Base-by-base conservation (phyloP, 2,329 filamentous ascomycete species). In the Gremmenia infestans region DNA sequence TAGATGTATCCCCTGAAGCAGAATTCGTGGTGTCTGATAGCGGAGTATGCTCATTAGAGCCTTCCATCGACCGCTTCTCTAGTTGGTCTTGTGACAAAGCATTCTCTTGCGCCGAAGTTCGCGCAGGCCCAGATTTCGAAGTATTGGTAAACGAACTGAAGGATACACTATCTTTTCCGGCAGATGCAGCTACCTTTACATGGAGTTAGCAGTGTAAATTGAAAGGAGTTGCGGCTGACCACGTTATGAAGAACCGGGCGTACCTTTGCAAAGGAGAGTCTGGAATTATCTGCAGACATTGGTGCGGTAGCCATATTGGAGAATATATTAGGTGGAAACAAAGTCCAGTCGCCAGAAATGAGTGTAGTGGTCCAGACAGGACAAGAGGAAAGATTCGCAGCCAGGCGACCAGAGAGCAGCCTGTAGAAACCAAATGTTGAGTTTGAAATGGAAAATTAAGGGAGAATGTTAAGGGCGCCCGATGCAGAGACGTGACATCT, bases 181-280 rank as follows among this genome's bases (percentile, higher is more conserved):
- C 70, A 56, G 78, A 77, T 53, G 79, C 78, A 63, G 77, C 78
- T 60, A 81, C 76, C 78, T 81, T 42, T 57, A 51, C 57, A 22
- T 43, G 46, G 32, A 25, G 45, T 61, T 42, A 62, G 58, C 52
- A 48, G 45, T 19, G 52, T 35, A 53, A 45, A 48, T 43, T 68
- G 49, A 25, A 42, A 45, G 48, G 53, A 15, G 43, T 35, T 25
- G 35, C 25, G 35, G 50, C 45, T 35, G 14, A 39, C 4, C 28
- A 48, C 9, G 51, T 32, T 17, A 23, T 40, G 45, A 32, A 54
- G 11, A 32, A n/a, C 37, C 36, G 32, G 50, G 23, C 40, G 58
- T 75, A 89, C 88, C 81, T 89, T 91, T 73, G 88, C 88, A 77
- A 91, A 91, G 45, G 87, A 89, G 65, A 86, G 80, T 72, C 82